phyloP scores from a whole-genome alignment of 331 rosid genomes.

The Pyracantha coccinea region DNA sequence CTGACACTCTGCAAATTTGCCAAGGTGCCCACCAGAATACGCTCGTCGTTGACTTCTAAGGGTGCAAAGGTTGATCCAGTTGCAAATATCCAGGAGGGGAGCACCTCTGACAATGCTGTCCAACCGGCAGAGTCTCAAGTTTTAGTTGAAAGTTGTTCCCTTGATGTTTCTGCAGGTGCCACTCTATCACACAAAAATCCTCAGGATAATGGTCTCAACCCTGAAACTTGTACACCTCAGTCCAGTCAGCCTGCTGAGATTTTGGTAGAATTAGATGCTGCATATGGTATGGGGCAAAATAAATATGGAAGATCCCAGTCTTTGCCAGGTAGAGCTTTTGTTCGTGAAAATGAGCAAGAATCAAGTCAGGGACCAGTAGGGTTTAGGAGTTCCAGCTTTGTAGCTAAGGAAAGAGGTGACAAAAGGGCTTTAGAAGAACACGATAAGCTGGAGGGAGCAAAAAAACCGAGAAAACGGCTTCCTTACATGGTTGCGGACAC shows the following conservation, averaged over 20 bases:
- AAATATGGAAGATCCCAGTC: conserved; percentile 35
- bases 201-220: conserved; percentile 29
- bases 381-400: conserved; percentile 36
- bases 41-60: conserved; percentile 52
- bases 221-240: conserved; percentile 32
- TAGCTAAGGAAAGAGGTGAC: conserved; percentile 50
- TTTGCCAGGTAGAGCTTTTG: conserved; percentile 33
- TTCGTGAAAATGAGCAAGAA: conserved; percentile 34
- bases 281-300: conserved; percentile 29
- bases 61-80: conserved; percentile 35
- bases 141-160: conserved; percentile 30
- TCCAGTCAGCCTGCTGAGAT: conserved; percentile 28
- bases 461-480: conserved; percentile 55
- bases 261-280: conserved; percentile 32
- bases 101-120: conserved; percentile 8
- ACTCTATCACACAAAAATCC: conserved; percentile 24
- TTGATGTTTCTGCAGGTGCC: conserved; percentile 31
- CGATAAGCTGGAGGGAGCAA: conserved; percentile 43
- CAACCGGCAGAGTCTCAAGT: conserved; percentile 24
- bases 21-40: conserved; percentile 78
- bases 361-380: conserved; percentile 23
- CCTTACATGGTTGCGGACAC: conserved; percentile 42
- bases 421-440: conserved; percentile 50
- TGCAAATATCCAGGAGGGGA: conserved; percentile 23
- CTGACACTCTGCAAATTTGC: conserved; percentile 54